phyloP scores from a whole-genome alignment of 345 rosid species.

The Excoecaria cochinchinensis region DNA sequence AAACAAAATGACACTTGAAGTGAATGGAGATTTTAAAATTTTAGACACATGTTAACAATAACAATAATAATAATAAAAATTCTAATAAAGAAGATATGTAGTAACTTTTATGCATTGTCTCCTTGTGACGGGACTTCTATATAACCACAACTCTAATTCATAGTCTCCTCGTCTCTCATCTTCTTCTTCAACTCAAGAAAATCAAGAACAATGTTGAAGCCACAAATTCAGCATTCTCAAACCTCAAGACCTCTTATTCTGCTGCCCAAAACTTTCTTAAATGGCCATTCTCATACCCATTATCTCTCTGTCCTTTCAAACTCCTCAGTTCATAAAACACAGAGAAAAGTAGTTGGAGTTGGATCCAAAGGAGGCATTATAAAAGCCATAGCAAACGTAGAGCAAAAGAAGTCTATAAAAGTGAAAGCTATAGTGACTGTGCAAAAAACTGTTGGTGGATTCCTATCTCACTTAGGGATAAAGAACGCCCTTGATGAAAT shows the following conservation, averaged over 20 bases:
- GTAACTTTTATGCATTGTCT: no score
- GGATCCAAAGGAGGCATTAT: slow-evolving; percentile 6
- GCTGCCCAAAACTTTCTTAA: slow-evolving; percentile 31
- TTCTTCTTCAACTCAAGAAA: neutral
- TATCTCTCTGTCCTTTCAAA: slow-evolving; percentile 10
- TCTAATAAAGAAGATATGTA: no score
- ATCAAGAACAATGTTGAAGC: slow-evolving; percentile 34
- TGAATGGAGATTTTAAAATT: no score
- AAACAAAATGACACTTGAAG: no score
- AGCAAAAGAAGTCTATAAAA: neutral
- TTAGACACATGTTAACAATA: no score
- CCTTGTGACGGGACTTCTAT: no score
- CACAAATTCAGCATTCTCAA: slow-evolving; percentile 22
- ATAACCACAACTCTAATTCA: no score
- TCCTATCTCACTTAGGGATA: slow-evolving; percentile 27
- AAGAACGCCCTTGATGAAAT: slow-evolving; percentile 37
- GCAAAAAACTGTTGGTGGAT: slow-evolving; percentile 25
- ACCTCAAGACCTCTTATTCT: slow-evolving; percentile 10
- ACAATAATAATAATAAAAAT: no score
- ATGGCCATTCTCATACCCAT: slow-evolving; percentile 21
- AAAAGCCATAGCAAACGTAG: slow-evolving; percentile 18
- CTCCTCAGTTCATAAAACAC: neutral
- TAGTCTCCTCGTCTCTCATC: no score
- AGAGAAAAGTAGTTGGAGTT: neutral
- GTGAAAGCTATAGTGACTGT: slow-evolving; percentile 46